Conservation (phyloP, 768 basidiomycete genomes). For the Hygrophoropsis aurantiaca region DNA sequence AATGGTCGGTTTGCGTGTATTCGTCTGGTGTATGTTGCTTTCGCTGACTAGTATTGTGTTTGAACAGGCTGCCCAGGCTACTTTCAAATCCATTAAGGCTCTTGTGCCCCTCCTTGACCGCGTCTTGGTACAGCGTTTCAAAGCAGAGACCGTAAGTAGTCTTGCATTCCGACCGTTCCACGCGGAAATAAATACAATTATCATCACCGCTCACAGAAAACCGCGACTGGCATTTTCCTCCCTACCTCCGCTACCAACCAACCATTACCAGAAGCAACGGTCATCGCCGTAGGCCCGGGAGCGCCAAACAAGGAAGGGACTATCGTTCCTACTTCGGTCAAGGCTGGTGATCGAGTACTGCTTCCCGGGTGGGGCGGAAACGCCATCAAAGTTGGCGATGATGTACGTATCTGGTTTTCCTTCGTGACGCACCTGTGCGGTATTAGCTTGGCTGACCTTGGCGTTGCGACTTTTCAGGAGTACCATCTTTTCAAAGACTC, state of each 20-base stretch:
- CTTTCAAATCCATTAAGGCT: conserved; percentile 93
- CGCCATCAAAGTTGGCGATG: conserved; percentile 94
- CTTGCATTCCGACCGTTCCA: background rate
- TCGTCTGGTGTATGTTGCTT: background rate
- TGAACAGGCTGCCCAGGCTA: conserved; percentile 84
- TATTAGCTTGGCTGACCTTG: background rate
- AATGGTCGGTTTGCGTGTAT: conserved; percentile 24
- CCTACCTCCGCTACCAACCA: conserved; percentile 83
- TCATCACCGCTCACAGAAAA: conserved; percentile 65
- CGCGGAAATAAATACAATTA: background rate
- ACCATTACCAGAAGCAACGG: conserved; percentile 96
- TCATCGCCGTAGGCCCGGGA: conserved; percentile 94
- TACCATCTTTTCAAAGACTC: conserved; percentile 93
- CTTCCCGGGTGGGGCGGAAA: conserved; percentile 97
- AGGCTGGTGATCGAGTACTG: conserved; percentile 89
- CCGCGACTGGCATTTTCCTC: conserved; percentile 93
- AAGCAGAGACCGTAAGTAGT: conserved; percentile 84
- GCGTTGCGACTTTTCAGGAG: conserved; percentile 53
- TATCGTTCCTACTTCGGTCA: conserved; percentile 71
- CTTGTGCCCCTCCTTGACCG: conserved; percentile 92
- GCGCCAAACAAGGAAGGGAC: conserved; percentile 86
- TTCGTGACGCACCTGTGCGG: background rate
- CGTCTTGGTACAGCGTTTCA: conserved; percentile 96
- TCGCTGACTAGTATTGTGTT: conserved; percentile 1
- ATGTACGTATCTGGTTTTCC: conserved; percentile 52